Conservation (phyloP, 352 stramenopile genomes). For the Phytophthora palmivora region DNA sequence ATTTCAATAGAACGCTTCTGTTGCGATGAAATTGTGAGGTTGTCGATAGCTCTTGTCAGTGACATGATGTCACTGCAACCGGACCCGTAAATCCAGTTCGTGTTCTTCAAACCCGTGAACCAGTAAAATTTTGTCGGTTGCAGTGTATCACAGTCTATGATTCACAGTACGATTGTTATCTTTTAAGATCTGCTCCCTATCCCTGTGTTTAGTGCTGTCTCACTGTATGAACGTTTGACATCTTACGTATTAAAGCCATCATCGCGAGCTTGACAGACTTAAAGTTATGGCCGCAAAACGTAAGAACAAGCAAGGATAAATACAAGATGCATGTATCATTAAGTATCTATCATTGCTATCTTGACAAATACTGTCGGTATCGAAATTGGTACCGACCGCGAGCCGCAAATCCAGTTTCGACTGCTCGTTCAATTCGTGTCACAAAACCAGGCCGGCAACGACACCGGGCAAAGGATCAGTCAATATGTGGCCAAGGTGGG, state of each 20-base stretch:
- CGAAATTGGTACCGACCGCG: no score
- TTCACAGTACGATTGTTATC: not conserved
- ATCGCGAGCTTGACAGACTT: no score
- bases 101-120: not conserved
- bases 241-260: no score
- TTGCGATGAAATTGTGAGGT: no score
- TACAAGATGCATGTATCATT: no score
- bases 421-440: conserved; percentile 5
- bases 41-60: no score
- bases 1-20: no score
- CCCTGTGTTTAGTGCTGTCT: conserved; percentile 5
- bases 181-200: conserved; percentile 13
- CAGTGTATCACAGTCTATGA: no score
- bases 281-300: not conserved
- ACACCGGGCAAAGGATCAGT: conserved; percentile 6
- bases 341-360: no score
- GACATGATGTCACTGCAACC: no score
- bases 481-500: not conserved
- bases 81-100: not conserved
- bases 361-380: no score
- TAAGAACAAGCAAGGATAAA: not conserved
- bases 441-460: conserved; percentile 16
- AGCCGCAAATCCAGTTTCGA: conserved; percentile 12
- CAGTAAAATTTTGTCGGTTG: no score
- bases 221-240: conserved; percentile 5